Evolutionary conservation across 164 flowering plant genomes (phyloP), one percentile per base, ranked within the genome.

Genomic region (Chimonanthus praecox): DNA sequence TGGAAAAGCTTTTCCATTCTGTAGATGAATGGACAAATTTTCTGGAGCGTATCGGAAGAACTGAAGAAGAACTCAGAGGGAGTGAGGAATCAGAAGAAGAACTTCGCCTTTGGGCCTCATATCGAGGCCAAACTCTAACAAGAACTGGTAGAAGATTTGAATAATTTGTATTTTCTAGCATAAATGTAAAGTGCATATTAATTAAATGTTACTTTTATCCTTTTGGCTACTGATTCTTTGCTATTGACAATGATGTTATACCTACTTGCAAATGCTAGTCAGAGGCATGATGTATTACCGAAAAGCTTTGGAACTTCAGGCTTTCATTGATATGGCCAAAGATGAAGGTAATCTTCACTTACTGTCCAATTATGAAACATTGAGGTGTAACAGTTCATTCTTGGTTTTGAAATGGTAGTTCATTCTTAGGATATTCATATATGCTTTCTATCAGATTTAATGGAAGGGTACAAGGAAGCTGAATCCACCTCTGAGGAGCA

Each of bases 221-320:
- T 62, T 62, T 62, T 45, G n/a, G 46, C 16, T 33, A 66, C 47
- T 66, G 8, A 1, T 66, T 66, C 48, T 44, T 44, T 48, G 45
- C 16, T 66, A 66, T 44, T 66, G 68, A 66, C n/a, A 9, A n/a
- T 16, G n/a, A n/a, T 16, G 20, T 62, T 16, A 15, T 58, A 15
- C 60, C 60, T 54, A 8, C 4, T 54, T 66, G 16, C 18, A 6
- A 71, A 72, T 84, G 48, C 15, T 87, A 93, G 99, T 95, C 0
- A 83, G 99, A 72, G 99, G 99, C 20, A 95, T 95, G 99, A 95
- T 95, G 99, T 95, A 95, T 76, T 95, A 89, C 77, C 94, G 98
- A 58, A 88, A 87, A 83, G 98, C 99, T 49, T 84, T 95, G 86
- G 98, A 95, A 82, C 94, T 95, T 83, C 99, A 95, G 76, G 94